Evolutionary conservation across 2,329 filamentous ascomycete genomes (phyloP), one percentile per base, ranked within the genome.

Genomic region (Arthrobotrys musiformis): DNA sequence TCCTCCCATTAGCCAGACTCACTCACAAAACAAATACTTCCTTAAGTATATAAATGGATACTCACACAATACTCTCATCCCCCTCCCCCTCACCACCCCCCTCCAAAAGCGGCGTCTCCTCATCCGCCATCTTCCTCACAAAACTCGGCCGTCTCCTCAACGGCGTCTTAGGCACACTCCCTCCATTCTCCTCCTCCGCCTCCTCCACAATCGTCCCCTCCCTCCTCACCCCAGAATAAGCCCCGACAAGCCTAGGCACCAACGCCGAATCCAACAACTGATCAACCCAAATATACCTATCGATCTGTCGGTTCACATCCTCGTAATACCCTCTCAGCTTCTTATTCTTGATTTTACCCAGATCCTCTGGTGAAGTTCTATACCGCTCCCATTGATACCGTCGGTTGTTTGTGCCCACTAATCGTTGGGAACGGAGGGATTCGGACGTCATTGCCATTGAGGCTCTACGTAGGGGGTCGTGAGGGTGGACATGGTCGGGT

Each of bases 281-380:
- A 84, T 97, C 94, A 81, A 97, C 97, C 83, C 96, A 97, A 79
- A 96, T 87, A 83, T 97, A 98, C 82, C 97, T 92, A 83, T 95
- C 92, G 74, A 98, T 90, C 48, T 97, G 86, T 80, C 90, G 90
- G 84, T 98, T 98, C 82, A 90, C 94, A 48, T 92, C 89, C 85
- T 96, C 91, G 82, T 98, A 97, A 85, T 97, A 97, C 81, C 90
- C 82, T 54, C 93, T 91, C 79, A 82, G 90, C 88, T 96, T 84
- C n/a, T 89, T 87, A 82, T 90, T 91, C 81, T 88, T 88, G 88
- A 96, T 91, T 70, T 84, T 82, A 79, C 88, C 88, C 79, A 97
- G 85, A 82, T 96, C 88, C 28, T 91, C 90, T 30, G 93, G 90
- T 0, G 89, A 89, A 83, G 92, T 96, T 88, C 92, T 97, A 83